These are phyloP conservation scores for Sanghuangporus sanghuang DNA, from an alignment of 1,284 basidiomycete genomes.

Conservation along the genomic window DNA sequence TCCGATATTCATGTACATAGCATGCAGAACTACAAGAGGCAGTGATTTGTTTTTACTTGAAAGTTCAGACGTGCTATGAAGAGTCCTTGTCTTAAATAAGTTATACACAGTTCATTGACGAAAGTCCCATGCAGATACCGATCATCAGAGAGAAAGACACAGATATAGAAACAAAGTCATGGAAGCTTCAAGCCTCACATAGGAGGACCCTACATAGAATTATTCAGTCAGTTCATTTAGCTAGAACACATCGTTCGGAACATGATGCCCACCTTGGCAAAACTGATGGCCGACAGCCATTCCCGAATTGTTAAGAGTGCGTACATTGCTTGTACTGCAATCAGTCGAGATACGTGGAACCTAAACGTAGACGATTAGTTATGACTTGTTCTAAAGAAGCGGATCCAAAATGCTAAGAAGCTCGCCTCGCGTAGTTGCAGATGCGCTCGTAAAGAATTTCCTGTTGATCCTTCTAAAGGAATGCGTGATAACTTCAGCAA, in stretches of 20 bases:
- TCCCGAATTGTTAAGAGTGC: constrained; percentile 12
- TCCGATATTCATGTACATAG: neutral
- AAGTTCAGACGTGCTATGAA: no score
- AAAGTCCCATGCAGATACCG: no score
- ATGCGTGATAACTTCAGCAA: neutral
- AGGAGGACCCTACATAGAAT: neutral
- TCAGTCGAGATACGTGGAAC: constrained; percentile 4
- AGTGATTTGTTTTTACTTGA: no score
- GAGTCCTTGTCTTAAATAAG: no score
- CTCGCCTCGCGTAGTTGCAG: constrained; percentile 7
- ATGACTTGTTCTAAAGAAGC: neutral
- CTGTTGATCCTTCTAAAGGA: constrained; percentile 13
- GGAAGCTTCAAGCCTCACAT: neutral
- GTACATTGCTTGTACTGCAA: constrained; percentile 14
- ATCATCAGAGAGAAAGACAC: neutral
- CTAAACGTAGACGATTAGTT: neutral
- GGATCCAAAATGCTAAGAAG: neutral
- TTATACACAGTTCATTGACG: no score
- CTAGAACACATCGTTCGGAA: neutral
- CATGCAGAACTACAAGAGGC: neutral
- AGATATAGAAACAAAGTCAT: neutral
- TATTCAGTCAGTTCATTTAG: neutral
- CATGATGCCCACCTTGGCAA: constrained; percentile 2
- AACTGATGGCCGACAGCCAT: constrained; percentile 9
- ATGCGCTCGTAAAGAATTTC: constrained; percentile 8